Base-by-base conservation (phyloP, 2,329 filamentous ascomycete genomes). In the Neofusicoccum umdonicola region DNA sequence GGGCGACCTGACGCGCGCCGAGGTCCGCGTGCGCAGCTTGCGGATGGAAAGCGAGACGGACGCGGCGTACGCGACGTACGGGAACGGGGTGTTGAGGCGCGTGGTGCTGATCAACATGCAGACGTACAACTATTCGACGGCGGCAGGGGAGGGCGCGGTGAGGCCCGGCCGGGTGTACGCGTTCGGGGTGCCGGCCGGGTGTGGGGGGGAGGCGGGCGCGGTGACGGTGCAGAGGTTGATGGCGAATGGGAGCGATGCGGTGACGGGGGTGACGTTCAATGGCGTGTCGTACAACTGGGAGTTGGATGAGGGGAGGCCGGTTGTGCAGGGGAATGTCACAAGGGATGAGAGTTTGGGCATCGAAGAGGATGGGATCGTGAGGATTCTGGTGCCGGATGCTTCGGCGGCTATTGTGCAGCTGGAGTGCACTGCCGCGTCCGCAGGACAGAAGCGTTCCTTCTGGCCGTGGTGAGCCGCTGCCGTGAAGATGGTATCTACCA, bases 191-290 rank as follows among this genome's bases (percentile, higher is more conserved):
- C 73, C 74, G n/a, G 27, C 47, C 3, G 58, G 69, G 8, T 70
- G 70, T 65, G 64, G 69, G 50, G 68, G 67, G 5, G 68, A 68
- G 19, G 70, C 68, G 22, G 17, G 34, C 2, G 27, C 47, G 22
- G 48, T 34, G 0, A 71, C 77, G 0, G 77, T 87, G 58, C 78
- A 84, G 70, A 75, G 86, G 31, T 72, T 89, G 37, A 71, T 78
- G 56, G 87, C 87, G 1, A 88, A 88, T 72, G 87, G 87, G 0
- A 88, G 85, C 67, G 85, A 89, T 74, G 86, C 87, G 8, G 82
- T 88, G 22, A 83, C 83, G 0, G 87, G 86, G 0, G 83, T 88
- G 48, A 84, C 85, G 0, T 89, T 83, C 77, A 85, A 88, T 72
- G 87, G 86, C 1, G 81, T 78, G 71, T 88, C 84, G 67, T 90